Evolutionary conservation across 192 early-diverging fungal species (phyloP).

Genomic region (Entomortierella chlamydospora): DNA sequence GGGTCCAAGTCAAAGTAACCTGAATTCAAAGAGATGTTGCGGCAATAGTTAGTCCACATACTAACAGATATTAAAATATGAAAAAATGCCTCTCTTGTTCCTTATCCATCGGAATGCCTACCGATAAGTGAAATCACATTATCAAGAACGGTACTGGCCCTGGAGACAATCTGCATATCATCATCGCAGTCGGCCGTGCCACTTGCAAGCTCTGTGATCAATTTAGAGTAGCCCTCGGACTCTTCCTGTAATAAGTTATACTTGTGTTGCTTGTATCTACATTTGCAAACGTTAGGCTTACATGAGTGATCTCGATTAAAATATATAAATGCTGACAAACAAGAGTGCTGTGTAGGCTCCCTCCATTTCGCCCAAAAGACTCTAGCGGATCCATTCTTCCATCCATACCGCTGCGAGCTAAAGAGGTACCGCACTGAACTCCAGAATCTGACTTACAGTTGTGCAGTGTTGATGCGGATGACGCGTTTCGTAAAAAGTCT

Average conservation of each 20-base stretch:
- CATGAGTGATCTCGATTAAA: too few species aligned
- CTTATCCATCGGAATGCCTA: neutral
- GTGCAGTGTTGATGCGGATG: constrained; percentile 66
- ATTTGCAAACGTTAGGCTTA: too few species aligned
- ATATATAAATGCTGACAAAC: too few species aligned
- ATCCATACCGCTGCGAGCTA: too few species aligned
- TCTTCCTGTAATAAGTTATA: constrained; percentile 88
- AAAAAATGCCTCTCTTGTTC: too few species aligned
- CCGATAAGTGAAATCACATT: constrained; percentile 26
- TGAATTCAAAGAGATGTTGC: neutral
- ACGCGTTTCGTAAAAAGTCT: constrained; percentile 54
- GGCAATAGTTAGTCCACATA: too few species aligned
- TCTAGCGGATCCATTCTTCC: too few species aligned
- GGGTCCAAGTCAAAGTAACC: constrained; percentile 87
- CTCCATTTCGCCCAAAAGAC: too few species aligned
- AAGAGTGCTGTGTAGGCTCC: too few species aligned
- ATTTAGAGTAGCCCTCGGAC: constrained; percentile 82
- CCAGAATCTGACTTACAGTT: constrained; percentile 55
- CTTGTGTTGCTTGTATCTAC: constrained; percentile 84
- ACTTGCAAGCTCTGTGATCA: constrained; percentile 69
- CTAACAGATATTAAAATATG: too few species aligned
- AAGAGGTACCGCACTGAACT: too few species aligned
- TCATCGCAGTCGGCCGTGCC: constrained; percentile 35
- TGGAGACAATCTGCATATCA: neutral
- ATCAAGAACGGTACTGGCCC: constrained; percentile 9